Evolutionary conservation across 2,329 filamentous ascomycete species (phyloP).

Genomic region (Colletotrichum camelliae): DNA sequence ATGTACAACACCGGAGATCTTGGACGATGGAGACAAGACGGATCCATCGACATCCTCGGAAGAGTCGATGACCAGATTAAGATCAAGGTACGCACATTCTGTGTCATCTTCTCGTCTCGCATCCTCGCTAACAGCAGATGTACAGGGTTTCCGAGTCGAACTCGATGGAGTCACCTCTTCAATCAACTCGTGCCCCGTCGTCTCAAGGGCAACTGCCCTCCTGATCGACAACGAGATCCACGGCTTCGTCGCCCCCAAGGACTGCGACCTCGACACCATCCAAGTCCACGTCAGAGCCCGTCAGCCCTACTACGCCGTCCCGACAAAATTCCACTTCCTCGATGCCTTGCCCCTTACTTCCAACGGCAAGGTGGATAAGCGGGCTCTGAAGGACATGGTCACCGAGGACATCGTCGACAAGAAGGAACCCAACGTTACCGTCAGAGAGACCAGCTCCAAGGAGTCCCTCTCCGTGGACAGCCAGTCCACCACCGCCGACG

Average conservation of each 20-base stretch:
- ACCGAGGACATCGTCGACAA: background rate
- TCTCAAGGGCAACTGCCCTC: slow-evolving; percentile 52
- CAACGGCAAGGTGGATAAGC: slow-evolving; percentile 64
- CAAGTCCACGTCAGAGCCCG: slow-evolving; percentile 40
- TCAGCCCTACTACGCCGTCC: slow-evolving; percentile 62
- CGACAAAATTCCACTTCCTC: slow-evolving; percentile 48
- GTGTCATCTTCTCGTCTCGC: background rate
- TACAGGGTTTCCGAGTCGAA: slow-evolving; percentile 61
- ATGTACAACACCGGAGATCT: slow-evolving; percentile 69
- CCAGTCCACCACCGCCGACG: background rate
- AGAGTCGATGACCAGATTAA: slow-evolving; percentile 67
- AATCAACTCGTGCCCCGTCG: slow-evolving; percentile 48
- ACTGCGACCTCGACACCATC: slow-evolving; percentile 39
- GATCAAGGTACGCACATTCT: slow-evolving; percentile 34
- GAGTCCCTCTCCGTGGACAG: background rate
- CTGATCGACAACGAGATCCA: slow-evolving; percentile 53
- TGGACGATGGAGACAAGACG: slow-evolving; percentile 58
- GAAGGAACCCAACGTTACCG: background rate
- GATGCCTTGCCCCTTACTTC: slow-evolving; percentile 52
- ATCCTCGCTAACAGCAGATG: background rate
- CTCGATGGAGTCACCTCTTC: slow-evolving; percentile 61
- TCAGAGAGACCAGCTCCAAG: background rate
- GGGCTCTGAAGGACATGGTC: slow-evolving; percentile 42
- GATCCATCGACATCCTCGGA: slow-evolving; percentile 59
- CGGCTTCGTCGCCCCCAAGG: slow-evolving; percentile 46